Conservation (phyloP, 305 asterid species). For the Withania somnifera region DNA sequence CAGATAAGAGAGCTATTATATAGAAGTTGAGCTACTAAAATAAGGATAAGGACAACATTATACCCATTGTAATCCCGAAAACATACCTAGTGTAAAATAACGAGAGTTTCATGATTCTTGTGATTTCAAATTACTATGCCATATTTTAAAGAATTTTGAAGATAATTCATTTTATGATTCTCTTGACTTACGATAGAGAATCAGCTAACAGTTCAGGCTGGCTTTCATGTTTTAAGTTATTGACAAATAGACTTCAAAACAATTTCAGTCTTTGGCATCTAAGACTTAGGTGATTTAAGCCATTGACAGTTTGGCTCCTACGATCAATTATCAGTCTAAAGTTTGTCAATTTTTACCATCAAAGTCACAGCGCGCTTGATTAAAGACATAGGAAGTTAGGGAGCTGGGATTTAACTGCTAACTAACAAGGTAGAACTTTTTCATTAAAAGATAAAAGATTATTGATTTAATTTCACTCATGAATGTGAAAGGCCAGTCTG, state of each 20-base stretch:
- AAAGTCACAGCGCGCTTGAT: background rate
- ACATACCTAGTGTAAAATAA: background rate
- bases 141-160: background rate
- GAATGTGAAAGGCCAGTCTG: constrained; percentile 12
- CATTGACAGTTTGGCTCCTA: background rate
- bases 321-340: background rate
- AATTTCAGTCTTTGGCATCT: background rate
- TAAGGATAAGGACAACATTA: background rate
- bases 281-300: background rate
- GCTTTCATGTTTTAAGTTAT: background rate
- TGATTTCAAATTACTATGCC: background rate
- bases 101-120: background rate
- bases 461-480: background rate
- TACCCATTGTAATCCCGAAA: background rate
- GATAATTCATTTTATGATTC: background rate
- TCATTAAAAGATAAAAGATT: background rate
- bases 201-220: background rate
- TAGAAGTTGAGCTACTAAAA: background rate
- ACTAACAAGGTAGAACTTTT: background rate
- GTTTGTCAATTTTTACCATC: background rate
- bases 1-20: background rate
- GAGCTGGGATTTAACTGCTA: no score
- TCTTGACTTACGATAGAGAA: background rate
- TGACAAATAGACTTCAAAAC: background rate
- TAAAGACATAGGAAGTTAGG: background rate